phyloP scores from a whole-genome alignment of 176 grass and related monocot genomes.

The Saccharum spontaneum region DNA sequence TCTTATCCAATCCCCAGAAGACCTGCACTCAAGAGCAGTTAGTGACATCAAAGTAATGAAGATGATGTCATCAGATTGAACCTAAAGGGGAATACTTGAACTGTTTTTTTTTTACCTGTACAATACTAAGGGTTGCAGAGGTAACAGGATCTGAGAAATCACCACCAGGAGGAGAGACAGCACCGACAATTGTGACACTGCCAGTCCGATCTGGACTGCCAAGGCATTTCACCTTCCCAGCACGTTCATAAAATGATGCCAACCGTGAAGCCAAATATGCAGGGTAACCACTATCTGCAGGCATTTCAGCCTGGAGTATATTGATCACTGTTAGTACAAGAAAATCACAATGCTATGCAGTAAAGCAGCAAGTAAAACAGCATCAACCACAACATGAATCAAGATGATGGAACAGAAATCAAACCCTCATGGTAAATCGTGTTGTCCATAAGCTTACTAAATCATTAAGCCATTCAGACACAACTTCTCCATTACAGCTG shows the following conservation, averaged over 20 bases:
- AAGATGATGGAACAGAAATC: background rate
- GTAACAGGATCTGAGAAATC: constrained; percentile 99
- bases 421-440: background rate
- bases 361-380: constrained; percentile 13
- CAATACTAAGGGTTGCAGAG: constrained; percentile 95
- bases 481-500: background rate
- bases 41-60: constrained; percentile 10
- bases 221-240: constrained; percentile 95
- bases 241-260: constrained; percentile 98
- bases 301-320: constrained; percentile 90
- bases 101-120: constrained; percentile 62
- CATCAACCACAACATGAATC: background rate
- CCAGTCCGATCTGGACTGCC: constrained; percentile 86
- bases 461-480: background rate
- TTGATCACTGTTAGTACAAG: constrained; percentile 35
- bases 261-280: constrained; percentile 96
- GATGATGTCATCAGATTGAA: background rate
- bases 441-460: background rate
- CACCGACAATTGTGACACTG: constrained; percentile 99
- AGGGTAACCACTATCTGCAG: constrained; percentile 98
- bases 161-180: constrained; percentile 96
- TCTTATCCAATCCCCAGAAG: constrained; percentile 99
- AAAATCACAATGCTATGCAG: background rate
- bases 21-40: constrained; percentile 56
- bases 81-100: background rate